These are phyloP conservation scores for Boletus patriciae DNA, from an alignment of 768 basidiomycete species.

Conservation along the genomic window DNA sequence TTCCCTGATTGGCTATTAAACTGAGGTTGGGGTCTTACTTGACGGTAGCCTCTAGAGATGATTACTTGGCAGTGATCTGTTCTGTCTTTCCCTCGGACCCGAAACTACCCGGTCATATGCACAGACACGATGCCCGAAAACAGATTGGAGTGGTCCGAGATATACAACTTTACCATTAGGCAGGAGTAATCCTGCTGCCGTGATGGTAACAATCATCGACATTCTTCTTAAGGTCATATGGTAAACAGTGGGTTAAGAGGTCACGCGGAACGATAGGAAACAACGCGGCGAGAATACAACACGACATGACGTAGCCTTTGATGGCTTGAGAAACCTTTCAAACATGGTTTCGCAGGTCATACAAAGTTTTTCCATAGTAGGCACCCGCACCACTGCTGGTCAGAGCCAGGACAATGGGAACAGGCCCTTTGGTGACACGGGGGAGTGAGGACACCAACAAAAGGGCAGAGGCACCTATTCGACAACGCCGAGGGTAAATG, in stretches of 20 bases:
- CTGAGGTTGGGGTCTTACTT: not conserved
- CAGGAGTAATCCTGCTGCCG: not conserved
- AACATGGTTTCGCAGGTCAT: conserved; percentile 32
- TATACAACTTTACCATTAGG: conserved; percentile 16
- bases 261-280: not conserved
- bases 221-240: conserved; percentile 1
- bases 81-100: conserved; percentile 2
- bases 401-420: conserved; percentile 61
- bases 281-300: conserved; percentile 13
- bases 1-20: conserved; percentile 12
- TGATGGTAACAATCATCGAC: conserved; percentile 1
- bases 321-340: conserved; percentile 2
- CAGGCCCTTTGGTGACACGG: conserved; percentile 69
- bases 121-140: not conserved
- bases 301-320: not conserved
- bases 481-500: not conserved
- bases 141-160: conserved; percentile 6
- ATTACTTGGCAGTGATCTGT: not conserved
- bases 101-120: conserved; percentile 1
- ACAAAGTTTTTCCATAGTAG: conserved; percentile 68
- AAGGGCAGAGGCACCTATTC: conserved; percentile 70
- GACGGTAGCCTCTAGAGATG: not conserved
- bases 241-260: not conserved
- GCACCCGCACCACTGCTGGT: conserved; percentile 59
- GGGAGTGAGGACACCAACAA: conserved; percentile 75